Evolutionary conservation across 2,329 filamentous ascomycete genomes (phyloP).

Genomic region (Xylariaceae sp.): DNA sequence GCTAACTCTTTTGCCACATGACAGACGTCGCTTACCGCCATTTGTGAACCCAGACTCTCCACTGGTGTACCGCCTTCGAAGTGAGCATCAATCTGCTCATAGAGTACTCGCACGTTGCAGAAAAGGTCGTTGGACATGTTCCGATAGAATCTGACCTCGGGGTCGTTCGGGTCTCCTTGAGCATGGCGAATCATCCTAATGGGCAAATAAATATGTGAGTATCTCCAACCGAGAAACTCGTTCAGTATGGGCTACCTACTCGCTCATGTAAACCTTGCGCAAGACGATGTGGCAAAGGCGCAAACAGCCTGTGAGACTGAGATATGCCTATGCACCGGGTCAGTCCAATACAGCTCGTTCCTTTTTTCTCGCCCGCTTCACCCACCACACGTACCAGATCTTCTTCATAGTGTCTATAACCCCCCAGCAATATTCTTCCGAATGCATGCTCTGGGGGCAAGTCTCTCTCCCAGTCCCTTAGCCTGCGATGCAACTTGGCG

Average conservation of each 20-base stretch:
- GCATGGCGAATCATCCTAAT: constrained; percentile 40
- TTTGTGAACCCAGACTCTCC: constrained; percentile 48
- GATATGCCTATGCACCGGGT: constrained; percentile 48
- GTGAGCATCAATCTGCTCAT: constrained; percentile 46
- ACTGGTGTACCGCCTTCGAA: constrained; percentile 41
- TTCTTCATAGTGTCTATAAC: constrained; percentile 42
- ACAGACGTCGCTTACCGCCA: constrained; percentile 36
- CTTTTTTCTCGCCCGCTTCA: neutral
- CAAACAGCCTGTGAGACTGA: constrained; percentile 50
- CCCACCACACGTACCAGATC: constrained; percentile 48
- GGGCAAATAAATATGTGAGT: no score
- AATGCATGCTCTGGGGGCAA: constrained; percentile 46
- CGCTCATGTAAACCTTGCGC: constrained; percentile 47
- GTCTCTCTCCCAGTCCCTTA: constrained; percentile 44
- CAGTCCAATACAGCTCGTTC: neutral
- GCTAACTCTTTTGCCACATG: neutral
- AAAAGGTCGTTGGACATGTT: constrained; percentile 44
- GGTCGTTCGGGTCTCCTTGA: constrained; percentile 33
- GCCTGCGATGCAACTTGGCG: constrained; percentile 36
- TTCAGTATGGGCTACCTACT: constrained; percentile 33
- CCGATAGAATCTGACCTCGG: constrained; percentile 34
- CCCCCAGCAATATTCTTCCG: constrained; percentile 37
- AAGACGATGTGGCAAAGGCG: constrained; percentile 53
- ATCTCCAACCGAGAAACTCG: no score
- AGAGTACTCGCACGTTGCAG: constrained; percentile 42